Conservation (phyloP, 306 rosid genomes). For the Lupinus albus region DNA sequence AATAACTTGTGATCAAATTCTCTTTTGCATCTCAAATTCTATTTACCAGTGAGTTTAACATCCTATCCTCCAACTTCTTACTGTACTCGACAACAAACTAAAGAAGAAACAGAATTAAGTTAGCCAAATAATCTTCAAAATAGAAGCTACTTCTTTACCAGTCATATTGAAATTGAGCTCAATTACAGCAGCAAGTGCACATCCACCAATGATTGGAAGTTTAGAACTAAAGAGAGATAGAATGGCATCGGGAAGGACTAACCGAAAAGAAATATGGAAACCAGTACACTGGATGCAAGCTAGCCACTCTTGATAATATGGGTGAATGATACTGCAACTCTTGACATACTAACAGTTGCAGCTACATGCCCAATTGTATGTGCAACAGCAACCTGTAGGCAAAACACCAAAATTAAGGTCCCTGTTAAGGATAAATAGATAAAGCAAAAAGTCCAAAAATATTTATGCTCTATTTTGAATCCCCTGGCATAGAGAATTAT, state of each 20-base stretch:
- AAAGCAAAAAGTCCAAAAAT: too few relatives aligned
- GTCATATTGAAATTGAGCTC: slow-evolving; percentile 96
- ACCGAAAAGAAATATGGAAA: slow-evolving; percentile 79
- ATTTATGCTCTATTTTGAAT: too few relatives aligned
- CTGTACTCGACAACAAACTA: not conserved
- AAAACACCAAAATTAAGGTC: slow-evolving; percentile 35
- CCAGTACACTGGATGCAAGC: slow-evolving; percentile 90
- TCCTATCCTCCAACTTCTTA: slow-evolving; percentile 14
- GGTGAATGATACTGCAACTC: slow-evolving; percentile 97
- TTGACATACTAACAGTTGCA: slow-evolving; percentile 95
- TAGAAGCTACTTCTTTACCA: slow-evolving; percentile 51
- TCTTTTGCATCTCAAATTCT: slow-evolving; percentile 6
- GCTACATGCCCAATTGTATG: slow-evolving; percentile 97
- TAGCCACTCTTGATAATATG: slow-evolving; percentile 97
- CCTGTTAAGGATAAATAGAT: not conserved
- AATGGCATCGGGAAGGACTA: slow-evolving; percentile 73
- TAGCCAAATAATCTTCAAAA: not conserved
- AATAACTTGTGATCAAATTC: not conserved
- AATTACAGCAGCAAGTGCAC: slow-evolving; percentile 87
- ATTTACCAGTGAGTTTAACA: not conserved
- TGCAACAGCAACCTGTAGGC: slow-evolving; percentile 76
- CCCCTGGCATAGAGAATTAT: too few relatives aligned
- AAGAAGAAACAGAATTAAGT: not conserved
- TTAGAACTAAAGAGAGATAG: slow-evolving; percentile 81
- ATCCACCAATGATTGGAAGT: slow-evolving; percentile 94